Conservation (phyloP, 2,329 filamentous ascomycete species). For the Cladophialophora bantiana region DNA sequence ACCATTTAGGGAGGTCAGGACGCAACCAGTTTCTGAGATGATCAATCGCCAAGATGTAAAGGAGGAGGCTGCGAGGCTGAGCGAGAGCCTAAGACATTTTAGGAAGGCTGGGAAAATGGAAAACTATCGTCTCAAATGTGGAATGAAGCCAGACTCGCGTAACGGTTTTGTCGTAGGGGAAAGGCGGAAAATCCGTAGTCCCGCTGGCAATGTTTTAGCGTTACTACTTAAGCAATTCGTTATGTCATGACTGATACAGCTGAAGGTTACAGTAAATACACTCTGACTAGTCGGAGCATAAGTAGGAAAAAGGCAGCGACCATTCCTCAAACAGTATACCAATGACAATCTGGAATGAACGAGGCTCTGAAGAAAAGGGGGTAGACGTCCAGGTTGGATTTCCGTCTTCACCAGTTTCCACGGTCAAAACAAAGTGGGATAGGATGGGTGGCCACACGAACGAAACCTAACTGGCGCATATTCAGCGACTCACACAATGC, state of each 20-base stretch:
- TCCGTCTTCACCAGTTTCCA: neutral
- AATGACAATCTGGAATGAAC: neutral
- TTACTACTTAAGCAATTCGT: neutral
- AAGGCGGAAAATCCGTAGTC: neutral
- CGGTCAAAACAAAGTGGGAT: neutral
- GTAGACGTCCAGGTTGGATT: neutral
- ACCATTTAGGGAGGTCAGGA: neutral
- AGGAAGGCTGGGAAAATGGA: neutral
- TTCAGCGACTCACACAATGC: neutral
- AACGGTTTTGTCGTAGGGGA: neutral
- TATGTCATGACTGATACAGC: constrained; percentile 1
- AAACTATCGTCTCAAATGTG: neutral
- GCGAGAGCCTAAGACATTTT: neutral
- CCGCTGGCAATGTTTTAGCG: neutral
- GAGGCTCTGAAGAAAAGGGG: constrained; percentile 9
- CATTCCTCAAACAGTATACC: constrained; percentile 19
- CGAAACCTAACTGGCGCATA: neutral
- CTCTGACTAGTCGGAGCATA: neutral
- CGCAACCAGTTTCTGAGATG: neutral
- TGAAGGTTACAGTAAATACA: neutral
- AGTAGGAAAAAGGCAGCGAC: constrained; percentile 20
- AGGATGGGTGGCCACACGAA: neutral
- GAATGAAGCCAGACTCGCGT: neutral
- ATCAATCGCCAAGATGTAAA: neutral
- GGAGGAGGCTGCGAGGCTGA: neutral